phyloP scores from a whole-genome alignment of 2,329 filamentous ascomycete species.

The Dactylellina parvicollis region DNA sequence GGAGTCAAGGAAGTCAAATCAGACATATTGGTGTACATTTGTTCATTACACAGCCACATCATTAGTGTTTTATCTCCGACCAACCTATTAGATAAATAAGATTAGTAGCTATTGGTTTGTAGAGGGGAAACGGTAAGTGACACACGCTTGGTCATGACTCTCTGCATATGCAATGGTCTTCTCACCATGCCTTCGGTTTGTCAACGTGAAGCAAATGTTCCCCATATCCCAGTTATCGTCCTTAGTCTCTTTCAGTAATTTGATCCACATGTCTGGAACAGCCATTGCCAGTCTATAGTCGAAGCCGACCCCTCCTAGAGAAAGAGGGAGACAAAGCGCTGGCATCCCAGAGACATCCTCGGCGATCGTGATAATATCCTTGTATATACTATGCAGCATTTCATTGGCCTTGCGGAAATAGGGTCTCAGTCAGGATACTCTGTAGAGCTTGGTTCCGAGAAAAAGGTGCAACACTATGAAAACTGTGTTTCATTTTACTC shows the following conservation, averaged over 20 bases:
- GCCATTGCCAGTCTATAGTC: constrained; percentile 98
- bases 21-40: constrained; percentile 99
- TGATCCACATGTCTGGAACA: constrained; percentile 98
- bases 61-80: constrained; percentile 97
- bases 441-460: too few relatives aligned
- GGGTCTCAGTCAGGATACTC: neutral
- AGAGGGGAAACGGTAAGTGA: constrained; percentile 56
- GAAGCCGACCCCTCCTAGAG: constrained; percentile 90
- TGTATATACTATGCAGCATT: constrained; percentile 90
- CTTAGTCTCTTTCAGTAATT: constrained; percentile 91
- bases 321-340: constrained; percentile 85
- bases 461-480: too few relatives aligned
- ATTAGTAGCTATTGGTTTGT: constrained; percentile 53
- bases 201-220: constrained; percentile 84
- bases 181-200: constrained; percentile 91
- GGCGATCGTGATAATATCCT: constrained; percentile 86
- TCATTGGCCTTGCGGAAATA: constrained; percentile 76
- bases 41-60: constrained; percentile 97
- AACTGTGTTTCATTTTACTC: constrained; percentile 15
- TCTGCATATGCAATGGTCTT: constrained; percentile 99
- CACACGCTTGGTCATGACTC: constrained; percentile 96
- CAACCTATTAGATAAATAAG: constrained; percentile 68
- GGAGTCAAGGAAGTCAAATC: constrained; percentile 82
- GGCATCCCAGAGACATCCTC: constrained; percentile 99
- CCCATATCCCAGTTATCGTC: constrained; percentile 93